Base-by-base conservation (phyloP, 169 alveolate species). In the Plasmodium ovale region DNA sequence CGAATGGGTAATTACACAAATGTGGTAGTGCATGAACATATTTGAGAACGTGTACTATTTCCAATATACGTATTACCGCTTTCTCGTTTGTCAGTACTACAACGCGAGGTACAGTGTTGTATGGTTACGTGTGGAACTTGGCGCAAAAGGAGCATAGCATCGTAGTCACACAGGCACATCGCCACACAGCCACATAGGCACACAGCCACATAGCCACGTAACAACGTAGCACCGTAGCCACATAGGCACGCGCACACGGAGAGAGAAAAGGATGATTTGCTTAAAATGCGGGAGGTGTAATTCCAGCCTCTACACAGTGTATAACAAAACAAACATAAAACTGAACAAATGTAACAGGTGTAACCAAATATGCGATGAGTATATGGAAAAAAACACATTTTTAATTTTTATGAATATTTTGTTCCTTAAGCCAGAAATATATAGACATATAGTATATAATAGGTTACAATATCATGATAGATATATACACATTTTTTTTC, bases 401-500 rank as follows among this genome's bases (percentile, higher is more conserved):
- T 21, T 79, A 64, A 79, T 79, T 14, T 65, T 79, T 79, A 31
- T 79, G 47, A 79, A 79, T 44, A 79, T 79, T 19, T 31, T 79
- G 65, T 79, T 79, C 31, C 44, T 79, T n/a, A 79, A 67, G 39
- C 89, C 89, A 2, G 84, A 79, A 67, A 69, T 79, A 31, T 79
- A 79, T 79, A 79, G 89, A 64, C 89, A 79, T 56, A 79, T 79
- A 21, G 58, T 79, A 49, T 79, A 65, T 53, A 79, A 79, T 65
- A 53, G 89, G 14, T 58, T 79, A 42, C 21, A 79, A 35, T 79
- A 79, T 64, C 79, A 67, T 31, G 89, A 79, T 35, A 79, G 51
- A 49, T 62, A 47, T 65, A 79, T 79, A 49, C 77, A 79, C 42
- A 35, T n/a, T 19, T 79, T 79, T 65, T 79, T 79, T 44, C 58